These are phyloP conservation scores for Helianthus tuberosus DNA, from an alignment of 129 eudicot genomes.

Conservation along the genomic window DNA sequence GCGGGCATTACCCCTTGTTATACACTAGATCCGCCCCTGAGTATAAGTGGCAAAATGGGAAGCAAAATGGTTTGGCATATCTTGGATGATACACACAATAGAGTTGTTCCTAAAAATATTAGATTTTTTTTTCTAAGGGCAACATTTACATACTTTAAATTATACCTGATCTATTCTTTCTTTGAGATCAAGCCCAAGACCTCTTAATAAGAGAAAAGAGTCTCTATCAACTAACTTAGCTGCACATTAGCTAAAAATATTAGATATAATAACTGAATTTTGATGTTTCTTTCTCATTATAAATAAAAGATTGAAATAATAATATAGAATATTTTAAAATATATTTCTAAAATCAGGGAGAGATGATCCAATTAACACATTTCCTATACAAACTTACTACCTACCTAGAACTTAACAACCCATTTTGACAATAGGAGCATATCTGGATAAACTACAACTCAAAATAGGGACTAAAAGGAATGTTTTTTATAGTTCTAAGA, in stretches of 20 bases:
- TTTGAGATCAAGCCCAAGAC: too few species aligned
- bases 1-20: too few species aligned
- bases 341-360: background rate
- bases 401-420: slow-evolving; percentile 15
- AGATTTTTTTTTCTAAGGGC: too few species aligned
- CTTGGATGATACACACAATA: background rate
- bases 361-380: background rate
- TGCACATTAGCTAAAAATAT: background rate
- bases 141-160: too few species aligned
- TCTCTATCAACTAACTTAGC: too few species aligned
- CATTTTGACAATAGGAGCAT: background rate
- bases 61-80: background rate
- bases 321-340: background rate
- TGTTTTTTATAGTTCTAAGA: background rate
- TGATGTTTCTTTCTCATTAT: background rate
- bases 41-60: background rate
- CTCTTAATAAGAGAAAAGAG: too few species aligned
- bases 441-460: background rate
- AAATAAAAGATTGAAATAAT: background rate
- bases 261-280: background rate
- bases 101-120: too few species aligned
- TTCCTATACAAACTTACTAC: slow-evolving; percentile 14
- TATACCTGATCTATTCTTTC: too few species aligned
- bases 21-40: too few species aligned
- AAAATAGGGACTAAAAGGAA: background rate